A percentile compares a stretch with the other conserved stretches of the same genome.
These are phyloP conservation scores for Vickermania ingenoplastis DNA, from an alignment of 208 protist genomes.

Conservation along the genomic window DNA sequence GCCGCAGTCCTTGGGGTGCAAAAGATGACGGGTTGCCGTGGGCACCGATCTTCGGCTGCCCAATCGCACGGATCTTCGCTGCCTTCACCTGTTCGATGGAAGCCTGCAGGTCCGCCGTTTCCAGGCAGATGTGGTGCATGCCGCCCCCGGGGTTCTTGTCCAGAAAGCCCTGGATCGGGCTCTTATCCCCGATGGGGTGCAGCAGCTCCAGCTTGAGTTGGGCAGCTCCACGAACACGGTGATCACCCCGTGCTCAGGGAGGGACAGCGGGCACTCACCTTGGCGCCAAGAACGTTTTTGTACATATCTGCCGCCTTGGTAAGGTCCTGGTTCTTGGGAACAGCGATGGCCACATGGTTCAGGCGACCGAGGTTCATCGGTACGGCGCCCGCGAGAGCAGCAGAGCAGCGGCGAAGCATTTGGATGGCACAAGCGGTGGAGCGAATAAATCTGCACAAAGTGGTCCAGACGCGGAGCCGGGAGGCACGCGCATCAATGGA, in stretches of 20 bases:
- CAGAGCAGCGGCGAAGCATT: conserved; percentile 3
- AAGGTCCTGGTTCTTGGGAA: conserved; percentile 52
- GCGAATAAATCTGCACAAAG: no score
- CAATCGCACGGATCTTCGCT: conserved; percentile 65
- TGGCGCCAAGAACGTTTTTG: conserved; percentile 44
- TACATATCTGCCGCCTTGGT: conserved; percentile 56
- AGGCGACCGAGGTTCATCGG: conserved; percentile 54
- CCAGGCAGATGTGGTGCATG: conserved; percentile 92
- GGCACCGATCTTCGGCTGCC: conserved; percentile 87
- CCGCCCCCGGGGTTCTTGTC: conserved; percentile 84
- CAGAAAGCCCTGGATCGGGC: conserved; percentile 85
- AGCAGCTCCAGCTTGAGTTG: conserved; percentile 91
- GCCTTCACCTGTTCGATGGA: conserved; percentile 42
- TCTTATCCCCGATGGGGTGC: conserved; percentile 77
- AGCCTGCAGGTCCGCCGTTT: conserved; percentile 53
- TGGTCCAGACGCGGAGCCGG: no score
- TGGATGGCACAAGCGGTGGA: no score
- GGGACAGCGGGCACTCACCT: conserved; percentile 62
- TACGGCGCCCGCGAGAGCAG: conserved; percentile 6
- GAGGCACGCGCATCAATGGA: no score
- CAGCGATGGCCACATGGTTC: conserved; percentile 93
- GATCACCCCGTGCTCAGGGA: conserved; percentile 87
- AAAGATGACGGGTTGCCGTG: conserved; percentile 93
- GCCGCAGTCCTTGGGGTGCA: conserved; percentile 87
- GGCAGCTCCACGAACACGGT: conserved; percentile 88